Base-by-base conservation (phyloP, 345 rosid species). In the Sisymbrium irio region DNA sequence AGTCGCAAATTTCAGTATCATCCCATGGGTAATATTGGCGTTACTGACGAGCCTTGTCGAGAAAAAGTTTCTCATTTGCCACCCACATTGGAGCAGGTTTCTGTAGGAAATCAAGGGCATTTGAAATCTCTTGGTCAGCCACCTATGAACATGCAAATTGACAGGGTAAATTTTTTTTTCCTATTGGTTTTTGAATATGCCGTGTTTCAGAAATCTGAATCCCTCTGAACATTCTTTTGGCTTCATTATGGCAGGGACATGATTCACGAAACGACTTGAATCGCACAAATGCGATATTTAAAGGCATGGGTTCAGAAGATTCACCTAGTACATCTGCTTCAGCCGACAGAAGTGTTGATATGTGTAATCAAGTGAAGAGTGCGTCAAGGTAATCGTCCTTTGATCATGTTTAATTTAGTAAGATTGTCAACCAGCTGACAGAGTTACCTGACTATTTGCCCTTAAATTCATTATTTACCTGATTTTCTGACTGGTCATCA, bases 1-100 rank as follows among this genome's bases (percentile, higher is more conserved):
- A 59, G 76, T 60, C 92, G 89, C 72, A 93, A 80, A 80, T 91
- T 93, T 85, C 94, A 91, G 72, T 89, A 85, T 78, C 98, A 91
- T 83, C 97, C 97, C n/a, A 91, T 88, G 92, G 97, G 97, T 42
- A 84, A 88, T 88, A 63, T 86, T 67, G 91, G 83, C 78, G 78
- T 67, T 59, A 88, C 81, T 70, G 44, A 75, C 17, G 89, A 85
- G 57, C 72, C 85, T 71, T 78, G 83, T 44, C 62, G 65, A 72
- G 85, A 80, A 68, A 66, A 42, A 27, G 69, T 50, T 64, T 17
- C 84, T 40, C 84, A 71, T 75, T 55, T 64, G n/a, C 55, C 71
- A 53, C 28, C 71, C 18, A 32, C 57, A 9, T 12, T 42, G 30
- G 64, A 54, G 46, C 77, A 41, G 65, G 49, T 44, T 33, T 64